Evolutionary conservation across 495 filamentous ascomycete species (phyloP).

Genomic region (Penicillium riverlandense): DNA sequence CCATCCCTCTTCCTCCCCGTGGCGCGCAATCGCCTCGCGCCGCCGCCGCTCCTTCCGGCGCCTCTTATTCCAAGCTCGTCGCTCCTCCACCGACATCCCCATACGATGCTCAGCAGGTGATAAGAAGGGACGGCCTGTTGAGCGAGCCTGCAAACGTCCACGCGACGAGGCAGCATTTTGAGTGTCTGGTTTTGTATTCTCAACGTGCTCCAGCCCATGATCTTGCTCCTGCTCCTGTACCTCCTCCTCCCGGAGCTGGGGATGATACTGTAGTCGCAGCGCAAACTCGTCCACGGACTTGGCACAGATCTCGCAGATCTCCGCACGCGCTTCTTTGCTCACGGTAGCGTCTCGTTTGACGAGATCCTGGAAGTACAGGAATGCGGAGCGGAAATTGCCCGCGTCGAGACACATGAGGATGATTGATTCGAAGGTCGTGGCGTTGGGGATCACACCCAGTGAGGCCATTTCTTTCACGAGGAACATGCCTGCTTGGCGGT

Average conservation of each 20-base stretch:
- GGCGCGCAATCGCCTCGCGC: conserved; percentile 9
- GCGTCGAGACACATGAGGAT: conserved; percentile 55
- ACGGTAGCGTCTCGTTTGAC: conserved; percentile 16
- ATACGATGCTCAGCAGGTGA: conserved; percentile 2
- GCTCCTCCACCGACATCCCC: conserved; percentile 5
- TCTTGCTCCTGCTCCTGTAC: too few relatives aligned
- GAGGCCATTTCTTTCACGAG: conserved; percentile 67
- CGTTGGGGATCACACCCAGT: conserved; percentile 51
- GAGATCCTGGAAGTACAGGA: conserved; percentile 35
- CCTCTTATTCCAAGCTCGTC: conserved; percentile 10
- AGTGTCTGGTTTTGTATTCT: conserved; percentile 3
- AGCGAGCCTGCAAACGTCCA: too few relatives aligned
- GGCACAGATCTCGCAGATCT: conserved; percentile 24
- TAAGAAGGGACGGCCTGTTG: not conserved
- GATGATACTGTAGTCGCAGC: conserved; percentile 22
- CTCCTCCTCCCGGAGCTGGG: conserved; percentile 8
- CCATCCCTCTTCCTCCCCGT: conserved; percentile 17
- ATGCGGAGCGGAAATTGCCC: conserved; percentile 30
- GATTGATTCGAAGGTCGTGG: conserved; percentile 59
- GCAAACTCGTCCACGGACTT: conserved; percentile 23
- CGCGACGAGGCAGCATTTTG: conserved; percentile 1
- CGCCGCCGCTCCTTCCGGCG: conserved; percentile 15
- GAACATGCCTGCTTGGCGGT: conserved; percentile 56
- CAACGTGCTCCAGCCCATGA: conserved; percentile 2
- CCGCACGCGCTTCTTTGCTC: conserved; percentile 12